Base-by-base conservation (phyloP, 208 protist species). In the Endotrypanum monterogeii region DNA sequence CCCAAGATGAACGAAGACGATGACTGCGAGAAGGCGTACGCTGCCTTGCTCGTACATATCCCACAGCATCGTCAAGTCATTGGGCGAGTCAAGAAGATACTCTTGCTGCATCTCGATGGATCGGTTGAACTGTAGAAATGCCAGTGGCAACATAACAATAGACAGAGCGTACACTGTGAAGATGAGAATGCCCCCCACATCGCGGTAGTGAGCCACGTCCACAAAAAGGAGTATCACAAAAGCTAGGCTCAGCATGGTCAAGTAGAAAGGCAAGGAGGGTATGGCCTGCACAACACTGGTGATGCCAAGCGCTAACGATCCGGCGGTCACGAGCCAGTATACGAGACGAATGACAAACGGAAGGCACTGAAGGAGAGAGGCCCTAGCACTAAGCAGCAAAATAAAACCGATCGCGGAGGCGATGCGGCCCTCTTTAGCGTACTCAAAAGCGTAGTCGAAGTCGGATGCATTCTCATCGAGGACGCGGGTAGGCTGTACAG, bases 141-240 rank as follows among this genome's bases (percentile, higher is more conserved):
- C 58, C n/a, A 78, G 51, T 23, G 76, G 60, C 30, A 82, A 70
- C 35, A 62, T 65, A 23, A 61, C 35, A 32, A 85, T 32, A 41
- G 71, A 85, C 25, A 82, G 48, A 8, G 48, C 63, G 61, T 85
- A 87, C 48, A 87, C 69, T 14, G 67, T 52, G 66, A 79, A 82
- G 5, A 79, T 58, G 66, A 85, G 83, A 50, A 80, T 71, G 18
- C 70, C 65, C 54, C 54, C 65, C 65, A 87, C 68, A n/a, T 83
- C 69, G 14, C 86, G 83, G 71, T 92, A 96, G 78, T 96, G 90
- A 20, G 83, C 61, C 28, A 91, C 58, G 70, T 94, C 89, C 48
- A 95, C 32, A 41, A 79, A 54, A 66, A 90, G 52, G 41, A 89
- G 74, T 14, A 79, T 73, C 16, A 92, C 67, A 66, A 94, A 84